These are phyloP conservation scores for Leptographium radiaticola DNA, from an alignment of 2,329 filamentous ascomycete genomes.

Conservation along the genomic window DNA sequence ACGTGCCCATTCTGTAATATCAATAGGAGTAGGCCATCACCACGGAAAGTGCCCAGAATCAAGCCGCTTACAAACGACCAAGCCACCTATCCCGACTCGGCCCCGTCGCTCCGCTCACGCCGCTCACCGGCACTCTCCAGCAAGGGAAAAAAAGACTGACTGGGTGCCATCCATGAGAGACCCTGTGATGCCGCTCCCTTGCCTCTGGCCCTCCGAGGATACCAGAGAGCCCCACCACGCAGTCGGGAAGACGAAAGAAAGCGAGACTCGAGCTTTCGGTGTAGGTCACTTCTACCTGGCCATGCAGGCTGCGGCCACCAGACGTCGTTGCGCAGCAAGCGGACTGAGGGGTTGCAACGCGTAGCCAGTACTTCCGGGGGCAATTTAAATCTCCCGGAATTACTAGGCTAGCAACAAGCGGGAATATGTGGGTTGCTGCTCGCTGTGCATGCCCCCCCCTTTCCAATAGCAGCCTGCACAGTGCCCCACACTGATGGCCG, in stretches of 20 bases:
- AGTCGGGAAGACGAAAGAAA: background rate
- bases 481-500: conserved; percentile 2
- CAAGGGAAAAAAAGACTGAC: background rate
- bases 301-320: background rate
- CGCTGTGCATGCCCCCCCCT: conserved; percentile 2
- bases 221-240: background rate
- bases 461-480: background rate
- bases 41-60: no score
- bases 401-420: conserved; percentile 7
- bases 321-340: background rate
- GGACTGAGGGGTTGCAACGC: background rate
- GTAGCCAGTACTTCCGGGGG: conserved; percentile 9
- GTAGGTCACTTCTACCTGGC: background rate
- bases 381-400: conserved; percentile 13
- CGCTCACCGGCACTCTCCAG: no score
- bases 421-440: conserved; percentile 6
- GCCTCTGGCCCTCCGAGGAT: background rate
- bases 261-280: background rate
- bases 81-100: no score
- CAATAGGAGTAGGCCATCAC: no score
- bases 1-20: no score
- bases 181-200: background rate
- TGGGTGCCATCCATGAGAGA: background rate
- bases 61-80: no score
- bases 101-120: no score